Conservation (phyloP, 225 moss, liverwort and hornwort species). For the Takakia lepidozioides region DNA sequence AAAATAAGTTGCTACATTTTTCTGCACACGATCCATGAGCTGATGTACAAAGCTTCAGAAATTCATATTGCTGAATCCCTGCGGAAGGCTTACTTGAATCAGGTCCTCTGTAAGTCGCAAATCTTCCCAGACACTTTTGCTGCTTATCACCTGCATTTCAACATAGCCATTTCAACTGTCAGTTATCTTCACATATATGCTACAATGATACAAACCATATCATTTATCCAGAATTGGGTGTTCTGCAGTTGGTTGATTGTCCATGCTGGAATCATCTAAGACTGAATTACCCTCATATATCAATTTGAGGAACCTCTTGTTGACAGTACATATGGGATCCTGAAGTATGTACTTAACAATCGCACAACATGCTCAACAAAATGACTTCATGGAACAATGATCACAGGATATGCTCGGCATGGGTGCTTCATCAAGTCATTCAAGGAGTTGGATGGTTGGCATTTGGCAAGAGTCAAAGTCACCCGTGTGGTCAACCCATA, state of each 20-base stretch:
- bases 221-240: background rate
- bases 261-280: background rate
- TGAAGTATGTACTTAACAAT: too few species aligned
- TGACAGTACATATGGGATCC: too few species aligned
- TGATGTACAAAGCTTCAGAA: slow-evolving; percentile 3
- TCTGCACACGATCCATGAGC: slow-evolving; percentile 4
- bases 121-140: slow-evolving; percentile 49
- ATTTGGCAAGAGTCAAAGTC: too few species aligned
- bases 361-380: too few species aligned
- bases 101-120: slow-evolving; percentile 68
- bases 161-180: background rate
- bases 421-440: too few species aligned
- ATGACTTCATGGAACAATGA: too few species aligned
- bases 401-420: too few species aligned
- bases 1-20: background rate
- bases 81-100: slow-evolving; percentile 41
- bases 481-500: too few species aligned
- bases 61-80: slow-evolving; percentile 8
- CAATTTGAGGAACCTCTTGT: background rate
- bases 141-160: slow-evolving; percentile 38
- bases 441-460: too few species aligned
- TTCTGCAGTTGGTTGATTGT: background rate
- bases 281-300: background rate
- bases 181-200: background rate
- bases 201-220: background rate